Percentiles rank a stretch among this genome's conserved stretches.
Evolutionary conservation across 2,329 filamentous ascomycete genomes (phyloP).

Genomic region (Colletotrichum neosansevieriae): DNA sequence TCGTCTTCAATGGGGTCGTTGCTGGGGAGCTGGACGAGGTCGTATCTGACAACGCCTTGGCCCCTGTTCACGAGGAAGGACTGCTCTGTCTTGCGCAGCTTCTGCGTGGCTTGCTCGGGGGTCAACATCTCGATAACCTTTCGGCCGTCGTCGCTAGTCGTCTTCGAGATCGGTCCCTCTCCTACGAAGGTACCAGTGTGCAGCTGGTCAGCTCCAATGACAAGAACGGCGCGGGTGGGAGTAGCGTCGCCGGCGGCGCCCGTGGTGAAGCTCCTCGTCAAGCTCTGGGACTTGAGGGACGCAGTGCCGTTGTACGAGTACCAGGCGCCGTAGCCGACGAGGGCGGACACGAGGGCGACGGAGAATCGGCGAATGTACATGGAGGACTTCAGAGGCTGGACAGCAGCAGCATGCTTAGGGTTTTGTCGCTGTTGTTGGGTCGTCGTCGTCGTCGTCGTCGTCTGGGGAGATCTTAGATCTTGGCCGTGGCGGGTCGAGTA

Average conservation of each 20-base stretch:
- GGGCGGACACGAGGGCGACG: conserved; percentile 74
- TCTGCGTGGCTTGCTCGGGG: conserved; percentile 91
- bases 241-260: conserved; percentile 52
- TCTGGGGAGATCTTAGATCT: conserved; percentile 39
- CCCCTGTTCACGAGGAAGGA: conserved; percentile 92
- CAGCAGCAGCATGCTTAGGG: conserved; percentile 53
- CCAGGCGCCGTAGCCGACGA: conserved; percentile 82
- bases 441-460: background rate
- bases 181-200: conserved; percentile 89
- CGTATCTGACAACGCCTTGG: conserved; percentile 92
- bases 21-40: conserved; percentile 92
- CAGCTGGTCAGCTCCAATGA: conserved; percentile 91
- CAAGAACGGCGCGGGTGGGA: conserved; percentile 76
- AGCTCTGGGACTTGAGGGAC: conserved; percentile 49
- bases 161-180: conserved; percentile 88
- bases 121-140: conserved; percentile 96
- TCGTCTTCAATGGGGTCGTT: conserved; percentile 99
- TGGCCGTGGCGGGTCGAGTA: conserved; percentile 42
- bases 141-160: conserved; percentile 84
- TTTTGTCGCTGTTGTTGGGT: conserved; percentile 40
- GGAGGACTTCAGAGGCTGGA: conserved; percentile 71
- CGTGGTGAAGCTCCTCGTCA: conserved; percentile 58
- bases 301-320: conserved; percentile 72
- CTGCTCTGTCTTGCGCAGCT: conserved; percentile 88
- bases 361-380: conserved; percentile 81